Evolutionary conservation across 345 rosid species (phyloP).

Genomic region (Lenwebbia sp.): DNA sequence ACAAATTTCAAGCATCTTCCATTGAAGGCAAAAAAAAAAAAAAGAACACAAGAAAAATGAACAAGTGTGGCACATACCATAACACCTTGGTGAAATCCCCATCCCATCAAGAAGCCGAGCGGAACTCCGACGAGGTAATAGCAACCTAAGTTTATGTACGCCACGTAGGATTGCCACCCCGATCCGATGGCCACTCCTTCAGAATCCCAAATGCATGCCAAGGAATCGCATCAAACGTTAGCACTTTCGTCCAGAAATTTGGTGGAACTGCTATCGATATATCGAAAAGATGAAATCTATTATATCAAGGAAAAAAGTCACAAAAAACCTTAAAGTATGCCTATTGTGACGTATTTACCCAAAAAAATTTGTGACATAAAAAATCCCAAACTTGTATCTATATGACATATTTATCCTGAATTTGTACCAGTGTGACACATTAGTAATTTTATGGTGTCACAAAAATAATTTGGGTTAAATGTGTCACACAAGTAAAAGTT

Average conservation of each 20-base stretch:
- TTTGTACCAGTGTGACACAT: no score
- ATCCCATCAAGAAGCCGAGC: conserved; percentile 77
- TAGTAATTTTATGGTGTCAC: no score
- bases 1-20: background rate
- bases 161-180: conserved; percentile 92
- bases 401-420: no score
- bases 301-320: no score
- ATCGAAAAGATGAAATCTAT: background rate
- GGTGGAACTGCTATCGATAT: background rate
- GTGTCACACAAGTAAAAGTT: no score
- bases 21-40: background rate
- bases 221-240: background rate
- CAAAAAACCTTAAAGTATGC: no score
- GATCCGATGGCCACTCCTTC: conserved; percentile 95
- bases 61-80: conserved; percentile 26
- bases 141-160: conserved; percentile 83
- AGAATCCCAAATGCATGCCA: background rate
- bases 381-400: no score
- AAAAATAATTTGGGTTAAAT: no score
- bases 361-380: no score
- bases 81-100: conserved; percentile 66
- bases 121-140: conserved; percentile 73
- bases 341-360: no score
- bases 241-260: background rate
- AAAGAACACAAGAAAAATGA: background rate